Evolutionary conservation across 306 rosid genomes (phyloP).

Genomic region (Cicer cuneatum): DNA sequence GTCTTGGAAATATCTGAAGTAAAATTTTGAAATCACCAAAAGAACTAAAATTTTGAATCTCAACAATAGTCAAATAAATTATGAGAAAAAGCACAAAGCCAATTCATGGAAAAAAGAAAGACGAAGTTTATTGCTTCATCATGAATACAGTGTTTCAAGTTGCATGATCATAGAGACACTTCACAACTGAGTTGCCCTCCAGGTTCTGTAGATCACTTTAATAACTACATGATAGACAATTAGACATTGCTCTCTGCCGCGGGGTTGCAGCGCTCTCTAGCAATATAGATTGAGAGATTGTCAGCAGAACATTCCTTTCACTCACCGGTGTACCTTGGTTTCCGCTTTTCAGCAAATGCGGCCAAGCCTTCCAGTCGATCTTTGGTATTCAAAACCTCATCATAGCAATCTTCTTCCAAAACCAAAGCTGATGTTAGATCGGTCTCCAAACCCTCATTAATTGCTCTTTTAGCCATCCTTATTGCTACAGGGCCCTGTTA

Average conservation of each 20-base stretch:
- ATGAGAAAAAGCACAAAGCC: constrained; percentile 22
- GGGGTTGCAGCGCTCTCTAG: background rate
- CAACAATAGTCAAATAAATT: background rate
- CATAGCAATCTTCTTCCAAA: constrained; percentile 84
- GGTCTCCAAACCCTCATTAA: constrained; percentile 69
- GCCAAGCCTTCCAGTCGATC: constrained; percentile 89
- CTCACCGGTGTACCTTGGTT: constrained; percentile 74
- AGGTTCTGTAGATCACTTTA: constrained; percentile 6
- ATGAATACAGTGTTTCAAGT: constrained; percentile 15
- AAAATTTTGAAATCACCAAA: background rate
- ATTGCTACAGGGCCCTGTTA: constrained; percentile 87
- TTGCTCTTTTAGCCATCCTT: constrained; percentile 88
- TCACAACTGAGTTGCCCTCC: background rate
- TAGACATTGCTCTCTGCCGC: background rate
- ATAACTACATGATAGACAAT: constrained; percentile 32
- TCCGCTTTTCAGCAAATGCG: constrained; percentile 92
- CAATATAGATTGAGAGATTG: constrained; percentile 20
- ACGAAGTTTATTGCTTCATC: constrained; percentile 31
- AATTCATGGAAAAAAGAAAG: constrained; percentile 21
- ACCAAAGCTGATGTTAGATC: constrained; percentile 60
- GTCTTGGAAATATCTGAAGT: constrained; percentile 5
- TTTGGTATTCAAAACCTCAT: constrained; percentile 63
- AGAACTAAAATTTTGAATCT: background rate
- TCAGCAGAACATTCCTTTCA: constrained; percentile 42
- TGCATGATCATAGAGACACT: background rate